A percentile compares a stretch with the other conserved stretches of the same genome.
Evolutionary conservation across 495 filamentous ascomycete genomes (phyloP).

Genomic region (Xylaria intraflava): DNA sequence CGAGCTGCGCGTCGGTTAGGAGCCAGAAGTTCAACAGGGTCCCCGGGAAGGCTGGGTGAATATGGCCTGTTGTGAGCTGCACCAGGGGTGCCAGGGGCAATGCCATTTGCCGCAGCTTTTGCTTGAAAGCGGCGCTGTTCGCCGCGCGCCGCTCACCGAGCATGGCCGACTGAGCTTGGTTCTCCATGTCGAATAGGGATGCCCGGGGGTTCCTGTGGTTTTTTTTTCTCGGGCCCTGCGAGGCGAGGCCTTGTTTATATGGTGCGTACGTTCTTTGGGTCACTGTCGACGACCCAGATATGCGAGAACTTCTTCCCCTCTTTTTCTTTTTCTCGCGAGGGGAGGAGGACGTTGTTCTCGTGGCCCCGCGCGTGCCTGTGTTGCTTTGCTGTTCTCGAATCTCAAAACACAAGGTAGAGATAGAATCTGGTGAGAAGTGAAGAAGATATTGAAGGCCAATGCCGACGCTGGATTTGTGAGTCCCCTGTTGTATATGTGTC

Average conservation of each 20-base stretch:
- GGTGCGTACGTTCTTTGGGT: no score
- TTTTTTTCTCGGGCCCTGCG: no score
- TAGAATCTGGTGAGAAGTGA: not conserved
- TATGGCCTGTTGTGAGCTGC: conserved; percentile 48
- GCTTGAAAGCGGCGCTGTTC: conserved; percentile 29
- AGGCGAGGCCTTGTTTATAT: no score
- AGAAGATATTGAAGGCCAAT: not conserved
- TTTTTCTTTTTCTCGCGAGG: no score
- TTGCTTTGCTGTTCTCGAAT: no score
- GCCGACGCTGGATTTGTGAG: not conserved
- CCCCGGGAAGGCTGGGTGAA: conserved; percentile 60
- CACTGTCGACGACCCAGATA: not conserved
- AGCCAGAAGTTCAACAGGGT: conserved; percentile 67
- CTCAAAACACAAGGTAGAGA: not conserved
- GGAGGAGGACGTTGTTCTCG: no score
- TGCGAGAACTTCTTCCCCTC: not conserved
- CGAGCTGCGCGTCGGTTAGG: conserved; percentile 62
- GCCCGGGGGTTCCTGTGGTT: not conserved
- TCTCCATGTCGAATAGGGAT: conserved; percentile 13
- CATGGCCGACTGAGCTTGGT: conserved; percentile 11
- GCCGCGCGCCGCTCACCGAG: conserved; percentile 27
- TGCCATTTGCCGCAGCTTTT: conserved; percentile 41
- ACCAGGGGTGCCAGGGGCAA: conserved; percentile 53
- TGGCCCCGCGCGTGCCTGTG: no score
- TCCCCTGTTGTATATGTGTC: not conserved